These are phyloP conservation scores for Tylopilus sp. DNA, from an alignment of 768 basidiomycete genomes.

Conservation along the genomic window DNA sequence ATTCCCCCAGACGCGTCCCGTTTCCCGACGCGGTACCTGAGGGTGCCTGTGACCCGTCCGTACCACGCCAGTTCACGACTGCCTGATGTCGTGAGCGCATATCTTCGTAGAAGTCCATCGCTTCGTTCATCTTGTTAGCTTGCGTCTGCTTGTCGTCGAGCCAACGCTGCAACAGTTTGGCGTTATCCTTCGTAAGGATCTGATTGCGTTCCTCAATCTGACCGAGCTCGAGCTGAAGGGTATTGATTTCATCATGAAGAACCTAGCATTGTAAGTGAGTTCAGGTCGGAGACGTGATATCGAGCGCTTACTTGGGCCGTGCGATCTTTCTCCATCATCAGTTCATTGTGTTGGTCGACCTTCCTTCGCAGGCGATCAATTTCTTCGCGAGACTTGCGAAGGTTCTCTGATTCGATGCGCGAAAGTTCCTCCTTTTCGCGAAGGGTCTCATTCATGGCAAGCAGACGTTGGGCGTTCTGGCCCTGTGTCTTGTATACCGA, in stretches of 20 bases:
- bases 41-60: slow-evolving; percentile 31
- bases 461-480: slow-evolving; percentile 88
- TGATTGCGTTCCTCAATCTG: slow-evolving; percentile 87
- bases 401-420: slow-evolving; percentile 74
- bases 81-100: slow-evolving; percentile 74
- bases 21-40: slow-evolving; percentile 41
- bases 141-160: slow-evolving; percentile 91
- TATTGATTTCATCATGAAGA: slow-evolving; percentile 92
- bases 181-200: slow-evolving; percentile 88
- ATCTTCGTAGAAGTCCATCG: slow-evolving; percentile 84
- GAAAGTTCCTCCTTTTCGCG: slow-evolving; percentile 90
- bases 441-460: slow-evolving; percentile 93
- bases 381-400: slow-evolving; percentile 77
- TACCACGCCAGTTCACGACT: slow-evolving; percentile 55
- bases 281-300: background rate
- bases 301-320: slow-evolving; percentile 70
- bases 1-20: slow-evolving; percentile 42
- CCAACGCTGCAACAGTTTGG: slow-evolving; percentile 94
- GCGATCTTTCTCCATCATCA: slow-evolving; percentile 86
- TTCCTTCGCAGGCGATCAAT: slow-evolving; percentile 64
- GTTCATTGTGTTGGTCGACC: slow-evolving; percentile 78
- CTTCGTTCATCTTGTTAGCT: slow-evolving; percentile 94
- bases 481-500: slow-evolving; percentile 95
- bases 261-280: slow-evolving; percentile 53
- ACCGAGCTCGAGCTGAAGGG: slow-evolving; percentile 85